Base-by-base conservation (phyloP, 2,329 filamentous ascomycete genomes). In the Didymella sp. region DNA sequence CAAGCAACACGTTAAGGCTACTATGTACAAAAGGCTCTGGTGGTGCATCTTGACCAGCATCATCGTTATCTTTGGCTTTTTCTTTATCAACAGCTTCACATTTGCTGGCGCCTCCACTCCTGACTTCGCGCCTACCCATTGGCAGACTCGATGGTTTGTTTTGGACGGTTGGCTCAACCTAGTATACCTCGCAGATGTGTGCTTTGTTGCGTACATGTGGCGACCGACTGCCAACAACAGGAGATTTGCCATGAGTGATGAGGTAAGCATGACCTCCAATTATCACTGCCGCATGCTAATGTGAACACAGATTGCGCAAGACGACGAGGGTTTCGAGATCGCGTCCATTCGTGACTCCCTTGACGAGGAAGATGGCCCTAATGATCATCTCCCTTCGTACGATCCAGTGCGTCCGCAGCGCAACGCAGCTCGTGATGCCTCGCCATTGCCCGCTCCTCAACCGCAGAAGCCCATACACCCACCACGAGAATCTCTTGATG, bases 21-120 rank as follows among this genome's bases (percentile, higher is more conserved):
- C 86, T 77, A 99, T 99, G 96, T 99, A 98, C 79, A 93, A 90
- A 79, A 96, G 96, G 76, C 86, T 99, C 13, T 99, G 96, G 93
- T 99, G 93, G 93, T 94, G 92, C 75, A 96, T 99, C 58, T 83
- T 99, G 42, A 82, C 86, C 62, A 96, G 90, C 74, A 96, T 99
- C 73, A 80, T 98, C 45, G 91, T 98, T 67, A 97, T 98, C 67
- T 99, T 99, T 69, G 92, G 84, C 55, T 99, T 99, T 81, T 97
- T 99, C 83, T 98, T 99, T 82, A 88, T 98, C 81, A 98, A 97
- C 82, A 96, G 91, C 67, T 92, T 97, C 77, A 92, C 91, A 0
- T 96, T 99, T 74, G 94, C 93, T 45, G 93, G 92, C 12, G 87
- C 88, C 44, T 86, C 85, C 44, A 89, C 93, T 62, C 91, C 91